phyloP scores from a whole-genome alignment of 1,284 basidiomycete genomes.

The Cryptococcus sp. region DNA sequence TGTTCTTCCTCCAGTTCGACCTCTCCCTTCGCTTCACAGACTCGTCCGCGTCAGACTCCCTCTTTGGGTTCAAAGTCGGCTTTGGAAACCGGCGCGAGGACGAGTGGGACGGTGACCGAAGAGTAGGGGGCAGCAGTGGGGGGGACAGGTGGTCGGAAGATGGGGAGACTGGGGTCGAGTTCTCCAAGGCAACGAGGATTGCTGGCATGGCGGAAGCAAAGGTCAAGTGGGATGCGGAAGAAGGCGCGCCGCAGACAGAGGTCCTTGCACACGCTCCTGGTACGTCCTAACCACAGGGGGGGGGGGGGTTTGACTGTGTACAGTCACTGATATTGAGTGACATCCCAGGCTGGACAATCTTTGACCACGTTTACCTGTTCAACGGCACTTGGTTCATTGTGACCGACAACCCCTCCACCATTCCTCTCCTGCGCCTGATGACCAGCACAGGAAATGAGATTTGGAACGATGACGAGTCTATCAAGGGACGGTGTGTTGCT shows the following conservation, averaged over 20 bases:
- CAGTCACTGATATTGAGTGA: not conserved
- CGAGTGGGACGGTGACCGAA: conserved; percentile 20
- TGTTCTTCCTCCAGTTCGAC: conserved; percentile 46
- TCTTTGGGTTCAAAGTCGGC: conserved; percentile 36
- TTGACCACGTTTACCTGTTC: conserved; percentile 60
- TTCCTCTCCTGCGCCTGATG: conserved; percentile 51
- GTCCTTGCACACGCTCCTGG: conserved; percentile 49
- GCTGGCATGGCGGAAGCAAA: conserved; percentile 38
- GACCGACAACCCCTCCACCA: conserved; percentile 46
- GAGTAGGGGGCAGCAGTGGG: conserved; percentile 1
- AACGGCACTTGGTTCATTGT: conserved; percentile 53
- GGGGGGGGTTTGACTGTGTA: not conserved
- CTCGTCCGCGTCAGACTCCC: conserved; percentile 25
- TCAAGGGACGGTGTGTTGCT: conserved; percentile 46
- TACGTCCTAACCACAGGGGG: conserved; percentile 19
- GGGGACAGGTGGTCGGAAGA: conserved; percentile 24
- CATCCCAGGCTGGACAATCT: conserved; percentile 69
- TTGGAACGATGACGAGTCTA: conserved; percentile 51
- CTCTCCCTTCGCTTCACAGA: conserved; percentile 39
- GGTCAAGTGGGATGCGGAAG: conserved; percentile 42
- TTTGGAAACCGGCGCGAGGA: conserved; percentile 23
- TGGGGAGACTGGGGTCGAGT: conserved; percentile 21
- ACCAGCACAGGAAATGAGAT: conserved; percentile 51
- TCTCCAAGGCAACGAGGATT: conserved; percentile 19
- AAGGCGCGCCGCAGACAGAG: conserved; percentile 31